Evolutionary conservation across 2,329 filamentous ascomycete species (phyloP).

Genomic region (Sporothrix mexicana): DNA sequence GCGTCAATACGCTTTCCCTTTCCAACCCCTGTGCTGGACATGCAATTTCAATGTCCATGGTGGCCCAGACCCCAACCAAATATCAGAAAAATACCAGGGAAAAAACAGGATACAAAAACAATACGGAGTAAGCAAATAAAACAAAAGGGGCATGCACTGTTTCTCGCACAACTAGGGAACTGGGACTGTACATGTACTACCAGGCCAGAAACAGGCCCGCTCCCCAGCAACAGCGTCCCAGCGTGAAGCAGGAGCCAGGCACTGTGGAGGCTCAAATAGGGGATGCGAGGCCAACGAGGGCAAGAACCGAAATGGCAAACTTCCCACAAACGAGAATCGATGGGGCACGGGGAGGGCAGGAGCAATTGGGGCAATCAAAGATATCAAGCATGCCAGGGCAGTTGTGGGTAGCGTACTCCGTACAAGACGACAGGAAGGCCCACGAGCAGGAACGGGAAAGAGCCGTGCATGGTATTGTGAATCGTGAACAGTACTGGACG

Average conservation of each 20-base stretch:
- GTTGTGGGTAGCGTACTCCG: neutral
- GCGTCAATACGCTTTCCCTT: conserved; percentile 18
- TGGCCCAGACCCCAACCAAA: conserved; percentile 10
- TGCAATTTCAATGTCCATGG: conserved; percentile 29
- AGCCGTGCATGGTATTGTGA: neutral
- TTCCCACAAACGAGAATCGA: conserved; percentile 15
- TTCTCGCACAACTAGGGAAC: neutral
- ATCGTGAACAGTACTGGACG: too few species aligned
- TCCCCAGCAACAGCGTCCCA: conserved; percentile 32
- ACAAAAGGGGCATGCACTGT: conserved; percentile 17
- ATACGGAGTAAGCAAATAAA: conserved; percentile 22
- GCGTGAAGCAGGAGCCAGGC: conserved; percentile 17
- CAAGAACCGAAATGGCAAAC: conserved; percentile 10
- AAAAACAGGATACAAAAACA: neutral
- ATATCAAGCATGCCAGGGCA: neutral
- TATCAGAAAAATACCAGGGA: conserved; percentile 11
- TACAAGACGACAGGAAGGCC: neutral
- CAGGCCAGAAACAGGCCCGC: neutral
- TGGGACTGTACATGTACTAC: neutral
- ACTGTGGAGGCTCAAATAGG: conserved; percentile 32
- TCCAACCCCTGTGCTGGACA: conserved; percentile 22
- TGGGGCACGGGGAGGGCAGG: conserved; percentile 16
- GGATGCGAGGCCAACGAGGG: conserved; percentile 21
- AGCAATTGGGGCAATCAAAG: neutral
- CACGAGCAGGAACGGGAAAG: conserved; percentile 6